Conservation (phyloP, 805 yeast species). For the Tanozyma kutaoensis region DNA sequence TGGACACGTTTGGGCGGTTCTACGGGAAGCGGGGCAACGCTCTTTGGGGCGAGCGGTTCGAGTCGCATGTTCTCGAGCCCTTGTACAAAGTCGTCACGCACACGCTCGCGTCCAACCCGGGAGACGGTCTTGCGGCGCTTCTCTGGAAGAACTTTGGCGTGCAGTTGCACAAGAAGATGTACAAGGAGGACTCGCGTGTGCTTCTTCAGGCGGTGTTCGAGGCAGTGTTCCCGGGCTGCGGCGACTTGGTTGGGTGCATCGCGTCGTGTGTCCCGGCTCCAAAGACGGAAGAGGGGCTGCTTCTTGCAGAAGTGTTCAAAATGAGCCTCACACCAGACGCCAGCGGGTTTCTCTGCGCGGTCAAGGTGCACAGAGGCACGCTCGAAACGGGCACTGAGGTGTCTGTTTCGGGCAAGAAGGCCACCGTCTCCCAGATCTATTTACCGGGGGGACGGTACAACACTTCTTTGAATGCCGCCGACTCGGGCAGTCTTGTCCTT, state of each 20-base stretch:
- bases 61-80: slow-evolving; percentile 60
- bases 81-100: slow-evolving; percentile 61
- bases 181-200: slow-evolving; percentile 43
- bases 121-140: slow-evolving; percentile 21
- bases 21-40: slow-evolving; percentile 12
- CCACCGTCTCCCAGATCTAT: too few relatives aligned
- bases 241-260: slow-evolving; percentile 42
- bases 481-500: too few relatives aligned
- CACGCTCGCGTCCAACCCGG: slow-evolving; percentile 38
- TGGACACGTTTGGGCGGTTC: slow-evolving; percentile 36
- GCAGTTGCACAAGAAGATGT: slow-evolving; percentile 22
- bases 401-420: too few relatives aligned
- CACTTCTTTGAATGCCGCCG: too few relatives aligned
- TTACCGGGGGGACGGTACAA: too few relatives aligned
- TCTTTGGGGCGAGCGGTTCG: slow-evolving; percentile 32
- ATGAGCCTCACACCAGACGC: too few relatives aligned
- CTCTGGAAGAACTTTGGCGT: slow-evolving; percentile 38
- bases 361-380: too few relatives aligned
- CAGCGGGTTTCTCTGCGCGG: too few relatives aligned
- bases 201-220: slow-evolving; percentile 42
- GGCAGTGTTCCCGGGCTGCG: slow-evolving; percentile 35
- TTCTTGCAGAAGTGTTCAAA: too few relatives aligned
- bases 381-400: too few relatives aligned
- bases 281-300: too few relatives aligned
- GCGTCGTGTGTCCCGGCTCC: slow-evolving; percentile 14